phyloP scores from a whole-genome alignment of 495 filamentous ascomycete species.

The Parathielavia appendiculata region DNA sequence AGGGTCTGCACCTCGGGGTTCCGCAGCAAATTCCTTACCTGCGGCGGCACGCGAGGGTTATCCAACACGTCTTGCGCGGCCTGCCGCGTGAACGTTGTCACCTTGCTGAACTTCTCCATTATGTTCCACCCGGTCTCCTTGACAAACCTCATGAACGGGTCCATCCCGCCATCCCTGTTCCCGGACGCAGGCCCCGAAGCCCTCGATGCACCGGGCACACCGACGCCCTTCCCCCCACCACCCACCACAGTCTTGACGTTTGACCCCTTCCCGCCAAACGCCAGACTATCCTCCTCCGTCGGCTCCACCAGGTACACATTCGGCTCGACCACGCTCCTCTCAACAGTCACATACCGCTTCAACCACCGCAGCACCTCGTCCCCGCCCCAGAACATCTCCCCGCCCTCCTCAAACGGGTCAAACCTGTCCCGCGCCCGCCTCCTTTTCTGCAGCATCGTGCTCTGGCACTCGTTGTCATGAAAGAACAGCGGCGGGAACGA shows the following conservation, averaged over 20 bases:
- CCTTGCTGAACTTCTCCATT: slow-evolving; percentile 89
- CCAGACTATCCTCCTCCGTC: slow-evolving; percentile 70
- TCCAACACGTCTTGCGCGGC: slow-evolving; percentile 90
- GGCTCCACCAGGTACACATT: slow-evolving; percentile 91
- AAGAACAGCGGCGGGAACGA: slow-evolving; percentile 95
- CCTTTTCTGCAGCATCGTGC: slow-evolving; percentile 90
- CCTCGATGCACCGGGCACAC: slow-evolving; percentile 21
- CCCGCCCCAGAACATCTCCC: slow-evolving; percentile 92
- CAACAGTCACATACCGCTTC: slow-evolving; percentile 72
- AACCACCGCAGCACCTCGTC: slow-evolving; percentile 94
- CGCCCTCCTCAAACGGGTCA: slow-evolving; percentile 81
- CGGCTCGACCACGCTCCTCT: slow-evolving; percentile 75
- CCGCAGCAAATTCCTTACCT: slow-evolving; percentile 75
- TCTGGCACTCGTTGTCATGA: slow-evolving; percentile 93
- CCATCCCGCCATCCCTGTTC: slow-evolving; percentile 70
- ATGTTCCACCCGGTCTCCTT: slow-evolving; percentile 97
- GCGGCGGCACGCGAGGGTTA: slow-evolving; percentile 79
- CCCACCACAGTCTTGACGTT: slow-evolving; percentile 34
- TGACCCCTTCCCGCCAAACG: slow-evolving; percentile 65
- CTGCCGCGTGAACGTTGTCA: slow-evolving; percentile 88
- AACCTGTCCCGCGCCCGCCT: slow-evolving; percentile 74
- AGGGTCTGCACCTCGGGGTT: slow-evolving; percentile 94
- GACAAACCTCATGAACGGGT: slow-evolving; percentile 87
- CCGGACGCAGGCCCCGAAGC: slow-evolving; percentile 26
- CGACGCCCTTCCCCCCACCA: slow-evolving; percentile 22